Evolutionary conservation across 208 protist genomes (phyloP).

Genomic region (Trypanosoma grayi): DNA sequence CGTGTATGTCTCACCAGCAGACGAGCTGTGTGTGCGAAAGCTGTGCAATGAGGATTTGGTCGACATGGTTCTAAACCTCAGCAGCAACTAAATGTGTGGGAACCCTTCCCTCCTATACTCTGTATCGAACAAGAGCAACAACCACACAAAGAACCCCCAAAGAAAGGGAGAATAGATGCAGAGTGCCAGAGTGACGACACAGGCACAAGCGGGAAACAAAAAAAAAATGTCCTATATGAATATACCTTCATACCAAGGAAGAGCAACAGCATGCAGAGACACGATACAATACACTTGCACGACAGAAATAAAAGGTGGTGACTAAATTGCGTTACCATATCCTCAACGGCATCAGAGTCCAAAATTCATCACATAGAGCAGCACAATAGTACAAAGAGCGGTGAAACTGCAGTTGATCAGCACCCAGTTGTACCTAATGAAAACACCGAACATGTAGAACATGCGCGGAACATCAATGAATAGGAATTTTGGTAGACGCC

Average conservation of each 20-base stretch:
- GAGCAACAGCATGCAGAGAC: no score
- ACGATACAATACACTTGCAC: no score
- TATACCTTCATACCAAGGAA: no score
- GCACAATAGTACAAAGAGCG: constrained; percentile 29
- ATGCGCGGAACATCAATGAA: constrained; percentile 87
- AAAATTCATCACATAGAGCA: constrained; percentile 25
- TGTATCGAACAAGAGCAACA: not conserved
- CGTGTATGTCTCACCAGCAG: constrained; percentile 44
- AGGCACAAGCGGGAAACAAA: not conserved
- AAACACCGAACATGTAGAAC: constrained; percentile 85
- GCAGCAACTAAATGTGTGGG: not conserved
- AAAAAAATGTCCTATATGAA: not conserved
- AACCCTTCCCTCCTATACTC: not conserved
- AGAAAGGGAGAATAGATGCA: not conserved
- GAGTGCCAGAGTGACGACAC: not conserved
- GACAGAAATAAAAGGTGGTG: no score
- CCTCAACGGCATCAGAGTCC: constrained; percentile 14
- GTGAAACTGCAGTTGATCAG: constrained; percentile 71
- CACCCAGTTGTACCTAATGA: constrained; percentile 87
- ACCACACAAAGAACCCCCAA: constrained; percentile 6
- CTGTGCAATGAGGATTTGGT: constrained; percentile 56
- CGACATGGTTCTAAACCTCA: constrained; percentile 32
- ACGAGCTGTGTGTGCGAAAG: constrained; percentile 50
- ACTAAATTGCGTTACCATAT: no score
- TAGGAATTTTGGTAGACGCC: constrained; percentile 69